Percentiles rank a stretch among this genome's conserved stretches.
phyloP scores from a whole-genome alignment of 2,329 filamentous ascomycete genomes.

The Pseudogymnoascus sp. region DNA sequence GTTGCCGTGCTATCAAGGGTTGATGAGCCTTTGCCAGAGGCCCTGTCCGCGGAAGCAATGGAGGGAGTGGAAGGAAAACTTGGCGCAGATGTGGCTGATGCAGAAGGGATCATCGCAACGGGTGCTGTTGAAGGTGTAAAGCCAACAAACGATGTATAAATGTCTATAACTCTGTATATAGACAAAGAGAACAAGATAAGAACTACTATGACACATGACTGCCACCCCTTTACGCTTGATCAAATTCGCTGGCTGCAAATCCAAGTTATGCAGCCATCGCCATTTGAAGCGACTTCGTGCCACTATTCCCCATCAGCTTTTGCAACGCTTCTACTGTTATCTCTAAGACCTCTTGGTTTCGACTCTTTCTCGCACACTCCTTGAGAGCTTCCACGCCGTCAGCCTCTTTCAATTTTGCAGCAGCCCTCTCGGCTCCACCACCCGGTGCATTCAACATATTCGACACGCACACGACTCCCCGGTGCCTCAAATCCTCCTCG shows the following conservation, averaged over 20 bases:
- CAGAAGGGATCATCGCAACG: conserved; percentile 8
- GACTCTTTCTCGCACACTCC: conserved; percentile 58
- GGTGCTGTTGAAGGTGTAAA: background rate
- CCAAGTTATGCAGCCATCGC: background rate
- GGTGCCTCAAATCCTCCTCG: conserved; percentile 55
- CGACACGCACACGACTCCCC: conserved; percentile 66
- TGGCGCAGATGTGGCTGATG: conserved; percentile 6
- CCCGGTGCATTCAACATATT: conserved; percentile 64
- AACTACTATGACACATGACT: background rate
- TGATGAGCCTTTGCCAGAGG: conserved; percentile 29
- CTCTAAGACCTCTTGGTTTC: conserved; percentile 60
- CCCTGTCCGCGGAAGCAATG: background rate
- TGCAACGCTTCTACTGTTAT: conserved; percentile 66
- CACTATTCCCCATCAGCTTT: conserved; percentile 24
- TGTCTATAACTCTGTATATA: conserved; percentile 7
- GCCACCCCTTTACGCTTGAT: background rate
- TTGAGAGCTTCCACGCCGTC: conserved; percentile 61
- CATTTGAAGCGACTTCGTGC: background rate
- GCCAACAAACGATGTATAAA: background rate
- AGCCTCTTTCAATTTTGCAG: conserved; percentile 50
- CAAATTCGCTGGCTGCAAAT: background rate
- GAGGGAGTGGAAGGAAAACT: background rate
- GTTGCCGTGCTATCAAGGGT: conserved; percentile 55
- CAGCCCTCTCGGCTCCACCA: conserved; percentile 52
- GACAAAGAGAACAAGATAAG: background rate